Conservation (phyloP, 1,139 yeast genomes). For the Lodderomyces elongisporus region DNA sequence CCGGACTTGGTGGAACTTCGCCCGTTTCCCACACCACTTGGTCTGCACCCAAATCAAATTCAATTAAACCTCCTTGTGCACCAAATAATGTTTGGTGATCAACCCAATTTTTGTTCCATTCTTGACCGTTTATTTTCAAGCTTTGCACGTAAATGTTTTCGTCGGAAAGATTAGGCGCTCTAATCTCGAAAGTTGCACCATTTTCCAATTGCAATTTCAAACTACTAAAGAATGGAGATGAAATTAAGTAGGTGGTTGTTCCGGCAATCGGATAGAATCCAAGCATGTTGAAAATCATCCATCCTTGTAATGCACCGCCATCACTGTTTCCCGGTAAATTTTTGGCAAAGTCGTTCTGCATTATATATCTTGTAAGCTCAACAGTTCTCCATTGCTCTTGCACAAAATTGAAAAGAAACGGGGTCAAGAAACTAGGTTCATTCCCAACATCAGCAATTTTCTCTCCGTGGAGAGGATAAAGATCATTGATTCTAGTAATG, state of each 20-base stretch:
- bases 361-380: conserved; percentile 27
- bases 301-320: conserved; percentile 39
- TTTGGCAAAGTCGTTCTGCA: conserved; percentile 25
- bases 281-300: conserved; percentile 30
- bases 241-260: conserved; percentile 29
- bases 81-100: conserved; percentile 28
- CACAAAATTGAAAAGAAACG: conserved; percentile 27
- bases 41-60: conserved; percentile 21
- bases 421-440: conserved; percentile 32
- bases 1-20: conserved; percentile 22
- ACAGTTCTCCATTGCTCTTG: conserved; percentile 25
- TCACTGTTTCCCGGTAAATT: conserved; percentile 36
- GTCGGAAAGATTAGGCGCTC: conserved; percentile 21
- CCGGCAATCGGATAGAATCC: conserved; percentile 37
- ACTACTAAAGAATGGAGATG: conserved; percentile 29
- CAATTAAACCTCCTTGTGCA: conserved; percentile 22
- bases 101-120: conserved; percentile 27
- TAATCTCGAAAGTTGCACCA: conserved; percentile 22
- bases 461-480: conserved; percentile 27
- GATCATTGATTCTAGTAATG: conserved; percentile 28
- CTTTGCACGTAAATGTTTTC: conserved; percentile 22
- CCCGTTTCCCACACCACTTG: conserved; percentile 14
- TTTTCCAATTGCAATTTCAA: conserved; percentile 21
- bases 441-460: conserved; percentile 30
- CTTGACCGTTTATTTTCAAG: conserved; percentile 25